These are phyloP conservation scores for Starmera quercuum DNA, from an alignment of 805 yeast genomes.

Conservation along the genomic window DNA sequence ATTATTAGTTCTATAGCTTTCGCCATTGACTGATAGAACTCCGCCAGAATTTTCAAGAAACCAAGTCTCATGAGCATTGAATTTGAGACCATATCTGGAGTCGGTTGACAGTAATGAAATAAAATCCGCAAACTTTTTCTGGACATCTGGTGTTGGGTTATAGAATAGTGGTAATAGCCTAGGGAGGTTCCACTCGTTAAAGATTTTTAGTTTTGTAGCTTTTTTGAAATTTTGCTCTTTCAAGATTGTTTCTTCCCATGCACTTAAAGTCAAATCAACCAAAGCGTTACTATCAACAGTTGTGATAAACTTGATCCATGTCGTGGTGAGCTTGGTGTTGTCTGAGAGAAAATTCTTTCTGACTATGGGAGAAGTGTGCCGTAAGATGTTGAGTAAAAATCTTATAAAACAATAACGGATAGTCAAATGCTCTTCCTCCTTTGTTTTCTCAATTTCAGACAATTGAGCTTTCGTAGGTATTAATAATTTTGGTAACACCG, in stretches of 20 bases:
- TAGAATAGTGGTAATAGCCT: constrained; percentile 48
- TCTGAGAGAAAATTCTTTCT: constrained; percentile 59
- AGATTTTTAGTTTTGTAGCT: constrained; percentile 62
- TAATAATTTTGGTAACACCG: constrained; percentile 54
- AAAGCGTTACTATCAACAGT: constrained; percentile 43
- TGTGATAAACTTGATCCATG: constrained; percentile 58
- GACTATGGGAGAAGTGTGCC: constrained; percentile 40
- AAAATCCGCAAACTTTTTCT: constrained; percentile 34
- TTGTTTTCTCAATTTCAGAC: constrained; percentile 25
- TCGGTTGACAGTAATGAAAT: constrained; percentile 44
- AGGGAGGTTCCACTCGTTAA: constrained; percentile 68
- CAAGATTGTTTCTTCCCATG: constrained; percentile 44
- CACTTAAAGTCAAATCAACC: constrained; percentile 32
- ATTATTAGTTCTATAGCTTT: constrained; percentile 55
- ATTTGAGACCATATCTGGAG: constrained; percentile 36
- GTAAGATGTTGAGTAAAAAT: constrained; percentile 51
- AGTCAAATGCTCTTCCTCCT: constrained; percentile 28
- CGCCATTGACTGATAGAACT: constrained; percentile 43
- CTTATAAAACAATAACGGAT: constrained; percentile 53
- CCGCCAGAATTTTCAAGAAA: constrained; percentile 22
- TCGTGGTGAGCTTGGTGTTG: constrained; percentile 49
- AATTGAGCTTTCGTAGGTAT: constrained; percentile 43
- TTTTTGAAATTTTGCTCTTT: constrained; percentile 55
- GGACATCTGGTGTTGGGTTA: constrained; percentile 27
- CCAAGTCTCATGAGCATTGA: constrained; percentile 46